Evolutionary conservation across 1,284 basidiomycete genomes (phyloP).

Genomic region (Papiliotrema flavescens): DNA sequence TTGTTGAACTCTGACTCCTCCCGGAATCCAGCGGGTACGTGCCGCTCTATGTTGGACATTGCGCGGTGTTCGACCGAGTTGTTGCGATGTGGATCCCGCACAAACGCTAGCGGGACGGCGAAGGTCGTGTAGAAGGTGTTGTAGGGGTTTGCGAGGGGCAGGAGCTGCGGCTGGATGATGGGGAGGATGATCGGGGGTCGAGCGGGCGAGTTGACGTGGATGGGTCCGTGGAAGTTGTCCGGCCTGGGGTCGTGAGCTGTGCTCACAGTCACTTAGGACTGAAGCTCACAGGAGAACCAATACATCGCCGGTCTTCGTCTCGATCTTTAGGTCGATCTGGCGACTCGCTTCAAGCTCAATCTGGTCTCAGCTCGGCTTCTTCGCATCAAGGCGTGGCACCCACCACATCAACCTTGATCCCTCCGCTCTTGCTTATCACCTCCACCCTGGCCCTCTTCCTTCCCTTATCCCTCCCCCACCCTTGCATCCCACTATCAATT

Average conservation of each 20-base stretch:
- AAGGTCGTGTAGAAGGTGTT: constrained; percentile 29
- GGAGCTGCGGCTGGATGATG: constrained; percentile 20
- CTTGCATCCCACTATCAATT: constrained; percentile 25
- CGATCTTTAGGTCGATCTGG: constrained; percentile 30
- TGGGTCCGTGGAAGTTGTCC: constrained; percentile 30
- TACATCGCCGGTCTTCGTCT: constrained; percentile 38
- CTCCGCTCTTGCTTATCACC: constrained; percentile 28
- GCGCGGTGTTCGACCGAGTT: constrained; percentile 15
- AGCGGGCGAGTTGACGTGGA: constrained; percentile 25
- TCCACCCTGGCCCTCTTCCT: constrained; percentile 37
- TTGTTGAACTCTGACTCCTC: constrained; percentile 30
- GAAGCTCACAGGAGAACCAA: constrained; percentile 34
- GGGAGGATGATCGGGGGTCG: constrained; percentile 20
- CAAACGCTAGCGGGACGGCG: constrained; percentile 20
- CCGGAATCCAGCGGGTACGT: constrained; percentile 24
- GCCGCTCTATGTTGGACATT: constrained; percentile 18
- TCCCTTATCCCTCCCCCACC: constrained; percentile 25
- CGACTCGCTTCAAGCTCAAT: constrained; percentile 31
- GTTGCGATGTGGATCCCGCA: not conserved
- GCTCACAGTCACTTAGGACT: not conserved
- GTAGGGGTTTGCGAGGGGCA: constrained; percentile 29
- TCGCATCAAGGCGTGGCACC: constrained; percentile 8
- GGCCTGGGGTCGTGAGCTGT: constrained; percentile 19
- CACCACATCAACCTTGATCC: constrained; percentile 37
- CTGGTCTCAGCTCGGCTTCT: no score